Evolutionary conservation across 2,329 filamentous ascomycete genomes (phyloP).

Genomic region (Myriosclerotinia duriaeana): DNA sequence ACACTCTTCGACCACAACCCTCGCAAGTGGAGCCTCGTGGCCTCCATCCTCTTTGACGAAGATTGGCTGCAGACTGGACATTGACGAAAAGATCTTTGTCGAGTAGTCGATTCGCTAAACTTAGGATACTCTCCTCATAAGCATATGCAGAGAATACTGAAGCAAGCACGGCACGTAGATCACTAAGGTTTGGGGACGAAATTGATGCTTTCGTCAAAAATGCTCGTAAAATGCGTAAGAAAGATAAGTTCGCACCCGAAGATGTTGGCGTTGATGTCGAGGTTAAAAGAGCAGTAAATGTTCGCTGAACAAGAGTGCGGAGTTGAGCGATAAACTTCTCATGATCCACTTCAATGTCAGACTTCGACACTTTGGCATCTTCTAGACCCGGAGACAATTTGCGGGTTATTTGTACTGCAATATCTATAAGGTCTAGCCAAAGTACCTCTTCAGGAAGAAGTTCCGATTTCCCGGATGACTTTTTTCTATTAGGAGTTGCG

Average conservation of each 20-base stretch:
- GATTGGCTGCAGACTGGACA: conserved; percentile 69
- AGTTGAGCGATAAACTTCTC: conserved; percentile 65
- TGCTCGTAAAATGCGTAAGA: conserved; percentile 82
- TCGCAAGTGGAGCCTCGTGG: conserved; percentile 86
- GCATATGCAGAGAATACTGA: conserved; percentile 95
- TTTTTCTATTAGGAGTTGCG: conserved; percentile 52
- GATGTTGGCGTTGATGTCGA: conserved; percentile 58
- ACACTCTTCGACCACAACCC: conserved; percentile 75
- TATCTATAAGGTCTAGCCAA: conserved; percentile 62
- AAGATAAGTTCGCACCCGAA: conserved; percentile 62
- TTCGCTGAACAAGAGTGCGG: conserved; percentile 80
- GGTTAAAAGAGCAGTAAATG: conserved; percentile 81
- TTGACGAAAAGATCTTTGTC: conserved; percentile 86
- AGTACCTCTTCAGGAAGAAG: conserved; percentile 56
- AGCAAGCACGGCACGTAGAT: conserved; percentile 78
- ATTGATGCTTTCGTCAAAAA: conserved; percentile 82
- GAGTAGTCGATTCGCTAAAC: conserved; percentile 79
- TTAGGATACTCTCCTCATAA: conserved; percentile 87
- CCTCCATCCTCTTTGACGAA: conserved; percentile 85
- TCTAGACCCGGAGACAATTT: conserved; percentile 59
- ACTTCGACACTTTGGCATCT: conserved; percentile 36
- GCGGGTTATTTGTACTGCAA: conserved; percentile 62
- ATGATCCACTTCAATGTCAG: conserved; percentile 49
- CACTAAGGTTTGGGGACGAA: conserved; percentile 80
- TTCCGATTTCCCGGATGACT: conserved; percentile 44